Evolutionary conservation across 2,329 filamentous ascomycete genomes (phyloP), one percentile per base, ranked within the genome.

Genomic region (Pyricularia grisea): DNA sequence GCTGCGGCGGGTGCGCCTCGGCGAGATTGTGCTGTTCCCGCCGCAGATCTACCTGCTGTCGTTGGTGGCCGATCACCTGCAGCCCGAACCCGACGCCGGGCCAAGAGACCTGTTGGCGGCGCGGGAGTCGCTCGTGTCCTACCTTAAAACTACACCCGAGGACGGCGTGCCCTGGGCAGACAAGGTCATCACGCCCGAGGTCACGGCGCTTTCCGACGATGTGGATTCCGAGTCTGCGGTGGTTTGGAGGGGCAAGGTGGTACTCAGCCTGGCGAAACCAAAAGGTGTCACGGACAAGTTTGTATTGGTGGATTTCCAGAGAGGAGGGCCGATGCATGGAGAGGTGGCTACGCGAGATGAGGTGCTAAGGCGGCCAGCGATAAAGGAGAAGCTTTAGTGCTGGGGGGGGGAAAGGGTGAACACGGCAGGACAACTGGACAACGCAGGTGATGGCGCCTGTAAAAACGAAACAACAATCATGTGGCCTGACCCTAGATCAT

Each of bases 1-100:
- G 90, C 81, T 97, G 25, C 78, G 81, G 5, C 83, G 86, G 67
- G 90, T 91, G 4, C 79, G 82, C 2, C 77, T 77, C 2, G 89
- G 88, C 31, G 84, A 91, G 58, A 88, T 97, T 70, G 91, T 96
- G 70, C 81, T 99, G 5, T 97, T 96, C 76, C 95, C 95, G 4
- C 95, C 95, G 0, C 95, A 98, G 76, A 90, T 90, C 76, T 93
- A 91, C 78, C 84, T 95, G 4, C 82, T 93, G 12, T 80, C 83
- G 42, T 79, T 91, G 0, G 78, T 92, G 1, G 77, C 84, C 0
- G 79, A 79, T 1, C 87, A 88, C 72, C 79, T 91, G 55, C 67
- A 63, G 12, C 55, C 67, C 75, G 28, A 27, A 7, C 27, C 60
- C 70, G 0, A 72, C 20, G 20, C 42, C 0, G 20, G 42, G 42